A percentile compares a stretch with the other conserved stretches of the same genome.
phyloP scores from a whole-genome alignment of 257 asterid species.

The Solanum infundibuliforme region DNA sequence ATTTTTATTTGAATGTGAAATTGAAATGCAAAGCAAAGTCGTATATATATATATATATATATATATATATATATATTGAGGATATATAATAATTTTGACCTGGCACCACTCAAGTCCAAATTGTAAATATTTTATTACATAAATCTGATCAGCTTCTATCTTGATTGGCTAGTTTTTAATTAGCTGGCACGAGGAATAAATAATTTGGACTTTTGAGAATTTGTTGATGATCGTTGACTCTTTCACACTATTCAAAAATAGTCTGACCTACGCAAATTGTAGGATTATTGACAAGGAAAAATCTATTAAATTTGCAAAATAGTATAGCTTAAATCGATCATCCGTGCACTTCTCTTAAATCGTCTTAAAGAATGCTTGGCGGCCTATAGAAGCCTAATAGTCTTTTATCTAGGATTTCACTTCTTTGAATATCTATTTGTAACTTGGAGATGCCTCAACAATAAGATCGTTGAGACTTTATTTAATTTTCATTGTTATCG shows the following conservation, averaged over 20 bases:
- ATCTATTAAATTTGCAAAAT: neutral
- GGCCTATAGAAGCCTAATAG: too few species aligned
- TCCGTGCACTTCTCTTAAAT: neutral
- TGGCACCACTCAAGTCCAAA: constrained; percentile 10
- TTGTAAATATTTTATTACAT: constrained; percentile 1
- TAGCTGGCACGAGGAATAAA: neutral
- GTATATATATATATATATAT: neutral
- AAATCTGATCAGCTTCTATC: neutral
- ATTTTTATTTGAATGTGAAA: neutral
- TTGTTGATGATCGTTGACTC: neutral
- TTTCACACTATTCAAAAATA: neutral
- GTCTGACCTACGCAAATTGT: neutral
- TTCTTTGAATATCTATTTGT: too few species aligned
- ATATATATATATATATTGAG: neutral
- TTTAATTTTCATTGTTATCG: too few species aligned
- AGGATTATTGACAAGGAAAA: neutral
- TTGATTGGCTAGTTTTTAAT: neutral
- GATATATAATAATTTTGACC: neutral
- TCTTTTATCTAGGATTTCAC: too few species aligned
- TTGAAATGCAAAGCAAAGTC: neutral
- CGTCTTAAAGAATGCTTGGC: neutral
- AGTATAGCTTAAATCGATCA: neutral
- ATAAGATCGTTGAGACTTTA: too few species aligned
- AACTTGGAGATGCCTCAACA: too few species aligned
- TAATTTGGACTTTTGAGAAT: neutral